Base-by-base conservation (phyloP, 2,329 filamentous ascomycete species). In the Hypoxylon sp. region DNA sequence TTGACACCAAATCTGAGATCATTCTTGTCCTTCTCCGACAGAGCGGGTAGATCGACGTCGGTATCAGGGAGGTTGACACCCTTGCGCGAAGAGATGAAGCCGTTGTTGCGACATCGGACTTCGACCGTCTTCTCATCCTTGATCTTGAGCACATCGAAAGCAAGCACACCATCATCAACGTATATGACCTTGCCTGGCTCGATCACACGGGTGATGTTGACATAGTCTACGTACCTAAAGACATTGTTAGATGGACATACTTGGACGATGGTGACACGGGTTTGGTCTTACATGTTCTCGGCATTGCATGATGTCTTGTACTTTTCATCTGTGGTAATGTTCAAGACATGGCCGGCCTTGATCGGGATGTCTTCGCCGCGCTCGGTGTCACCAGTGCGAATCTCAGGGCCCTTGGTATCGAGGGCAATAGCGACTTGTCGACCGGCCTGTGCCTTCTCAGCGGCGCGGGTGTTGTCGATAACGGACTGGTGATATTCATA, bases 181-280 rank as follows among this genome's bases (percentile, higher is more conserved):
- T 96, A 99, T 81, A 99, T 95, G 75, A 89, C 87, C 68, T 94
- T 92, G 69, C 93, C 94, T 53, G 84, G 80, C 72, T 89, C 76
- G 70, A 99, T 97, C 67, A 99, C 94, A 80, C 95, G 96, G 77
- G 93, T 97, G 77, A 99, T 97, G 83, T 99, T 99, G 87, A 96
- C 95, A 83, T 99, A 97, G 81, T 97, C 93, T 69, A 97, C 89
- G 70, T 91, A 97, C 87, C 90, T 93, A 23, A 15, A 37, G 12
- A 13, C 9, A 15, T 32, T 27, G 45, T 62, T 55, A 63, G 48
- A 21, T 16, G 4, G 8, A 35, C 1, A 7, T 12, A 13, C 19
- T 2, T 12, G 37, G 5, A 15, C 9, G 6, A 2, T 9, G 5
- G 19, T 9, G 5, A 26, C 4, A n/a, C 3, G 9, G 29, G 2